Conservation (phyloP, 148 eudicot genomes). For the Dianthus caryophyllus region DNA sequence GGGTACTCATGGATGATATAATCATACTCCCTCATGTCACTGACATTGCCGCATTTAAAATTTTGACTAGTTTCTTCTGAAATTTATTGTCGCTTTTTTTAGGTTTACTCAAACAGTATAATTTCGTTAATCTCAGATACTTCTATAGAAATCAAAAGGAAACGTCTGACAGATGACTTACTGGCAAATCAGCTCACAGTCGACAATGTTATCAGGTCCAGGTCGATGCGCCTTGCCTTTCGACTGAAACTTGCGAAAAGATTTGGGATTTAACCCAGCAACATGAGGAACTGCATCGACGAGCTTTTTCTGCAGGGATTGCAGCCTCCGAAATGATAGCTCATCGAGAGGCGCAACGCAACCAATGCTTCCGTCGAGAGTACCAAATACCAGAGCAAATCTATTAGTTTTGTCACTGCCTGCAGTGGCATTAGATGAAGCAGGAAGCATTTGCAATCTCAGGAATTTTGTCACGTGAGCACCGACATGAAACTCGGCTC, state of each 20-base stretch:
- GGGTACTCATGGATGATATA: background rate
- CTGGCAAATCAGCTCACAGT: slow-evolving; percentile 86
- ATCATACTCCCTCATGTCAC: background rate
- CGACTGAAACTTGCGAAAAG: slow-evolving; percentile 70
- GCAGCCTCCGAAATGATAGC: slow-evolving; percentile 81
- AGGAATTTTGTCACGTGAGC: slow-evolving; percentile 85
- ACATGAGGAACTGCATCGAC: slow-evolving; percentile 70
- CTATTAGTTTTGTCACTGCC: slow-evolving; percentile 83
- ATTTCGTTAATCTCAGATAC: no score
- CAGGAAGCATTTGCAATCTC: slow-evolving; percentile 87
- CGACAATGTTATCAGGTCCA: slow-evolving; percentile 93
- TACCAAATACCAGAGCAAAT: slow-evolving; percentile 78
- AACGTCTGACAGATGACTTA: slow-evolving; percentile 34
- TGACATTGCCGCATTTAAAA: no score
- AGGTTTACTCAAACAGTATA: no score
- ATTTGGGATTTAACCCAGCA: slow-evolving; percentile 48
- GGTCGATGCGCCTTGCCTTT: slow-evolving; percentile 91
- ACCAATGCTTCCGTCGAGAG: slow-evolving; percentile 93
- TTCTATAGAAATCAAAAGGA: no score
- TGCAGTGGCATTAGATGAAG: slow-evolving; percentile 45
- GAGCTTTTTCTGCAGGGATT: slow-evolving; percentile 90
- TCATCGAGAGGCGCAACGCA: slow-evolving; percentile 96
- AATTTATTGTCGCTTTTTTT: no score
- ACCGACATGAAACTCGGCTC: slow-evolving; percentile 96
- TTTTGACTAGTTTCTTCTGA: no score